Conservation (phyloP, 106 monocot species). For the Phalaenopsis aphrodite region DNA sequence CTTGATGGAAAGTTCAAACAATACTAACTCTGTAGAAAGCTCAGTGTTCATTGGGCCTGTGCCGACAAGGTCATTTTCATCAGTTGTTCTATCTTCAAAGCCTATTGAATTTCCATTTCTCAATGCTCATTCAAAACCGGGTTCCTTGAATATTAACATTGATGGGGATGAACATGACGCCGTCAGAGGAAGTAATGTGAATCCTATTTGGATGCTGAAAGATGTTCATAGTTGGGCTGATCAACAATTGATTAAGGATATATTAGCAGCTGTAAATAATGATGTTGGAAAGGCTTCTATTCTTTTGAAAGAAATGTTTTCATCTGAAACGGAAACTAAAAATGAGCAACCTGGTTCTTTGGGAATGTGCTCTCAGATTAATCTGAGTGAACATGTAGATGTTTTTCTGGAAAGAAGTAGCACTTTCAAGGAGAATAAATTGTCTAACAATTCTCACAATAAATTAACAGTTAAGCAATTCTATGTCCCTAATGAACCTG, state of each 20-base stretch:
- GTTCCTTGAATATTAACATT: constrained; percentile 1
- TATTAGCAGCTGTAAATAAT: constrained; percentile 57
- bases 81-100: constrained; percentile 15
- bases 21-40: neutral
- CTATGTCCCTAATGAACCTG: constrained; percentile 55
- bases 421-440: constrained; percentile 8
- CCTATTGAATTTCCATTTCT: constrained; percentile 14
- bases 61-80: constrained; percentile 47
- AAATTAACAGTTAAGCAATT: constrained; percentile 11
- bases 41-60: neutral
- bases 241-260: constrained; percentile 56
- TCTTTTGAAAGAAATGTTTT: constrained; percentile 64
- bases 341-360: constrained; percentile 6
- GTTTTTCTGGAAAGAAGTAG: constrained; percentile 5
- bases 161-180: neutral
- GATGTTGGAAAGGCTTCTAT: constrained; percentile 49
- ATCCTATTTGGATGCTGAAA: constrained; percentile 38
- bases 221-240: constrained; percentile 66
- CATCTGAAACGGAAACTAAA: constrained; percentile 13
- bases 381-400: constrained; percentile 1
- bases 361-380: neutral
- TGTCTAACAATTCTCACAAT: constrained; percentile 7
- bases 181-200: neutral
- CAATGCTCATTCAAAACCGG: neutral
- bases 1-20: constrained; percentile 4